Base-by-base conservation (phyloP, 192 early-diverging fungal species). In the Chytriomyces confervae region DNA sequence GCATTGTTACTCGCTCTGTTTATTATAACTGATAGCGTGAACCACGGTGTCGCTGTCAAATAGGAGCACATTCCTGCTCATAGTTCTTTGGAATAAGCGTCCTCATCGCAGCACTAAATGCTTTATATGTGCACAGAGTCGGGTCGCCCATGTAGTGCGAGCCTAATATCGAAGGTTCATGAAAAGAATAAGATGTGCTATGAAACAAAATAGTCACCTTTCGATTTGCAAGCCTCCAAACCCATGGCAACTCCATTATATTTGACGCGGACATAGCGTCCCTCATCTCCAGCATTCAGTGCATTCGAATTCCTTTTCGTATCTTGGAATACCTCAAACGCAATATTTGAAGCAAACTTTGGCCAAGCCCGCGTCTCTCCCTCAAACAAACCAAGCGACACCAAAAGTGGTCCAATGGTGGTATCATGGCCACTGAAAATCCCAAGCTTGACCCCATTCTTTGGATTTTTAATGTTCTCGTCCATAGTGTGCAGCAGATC, bases 351-450 rank as follows among this genome's bases (percentile, higher is more conserved):
- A 1, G 44, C 74, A 53, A 76, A 76, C 63, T 47, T 48, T 2
- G 74, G 74, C 74, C 74, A 76, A 7, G 9, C 23, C 20, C 74
- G 8, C 27, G 10, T 66, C 63, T 49, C 63, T 18, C 74, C 74
- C 2, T 43, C 47, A 36, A 62, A 61, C 46, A 62, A 10, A 13
- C 64, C 74, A 23, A 76, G 18, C 13, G 51, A 50, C 49, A 66
- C 27, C 57, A 79, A 62, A 2, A 79, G 43, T 11, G 69, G 69
- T 13, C 66, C 62, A 62, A 79, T 65, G 9, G 77, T 79, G 3
- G 77, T 79, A 50, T 79, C 77, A 29, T 79, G 77, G 1, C 77
- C 77, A 48, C 62, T 66, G 63, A 79, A 79, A 36, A 79, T 11
- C 3, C 61, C 77, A 46, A 79, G 61, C 7, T 65, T 61, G 6